Evolutionary conservation across 768 basidiomycete species (phyloP).

Genomic region (Serendipita vermifera): DNA sequence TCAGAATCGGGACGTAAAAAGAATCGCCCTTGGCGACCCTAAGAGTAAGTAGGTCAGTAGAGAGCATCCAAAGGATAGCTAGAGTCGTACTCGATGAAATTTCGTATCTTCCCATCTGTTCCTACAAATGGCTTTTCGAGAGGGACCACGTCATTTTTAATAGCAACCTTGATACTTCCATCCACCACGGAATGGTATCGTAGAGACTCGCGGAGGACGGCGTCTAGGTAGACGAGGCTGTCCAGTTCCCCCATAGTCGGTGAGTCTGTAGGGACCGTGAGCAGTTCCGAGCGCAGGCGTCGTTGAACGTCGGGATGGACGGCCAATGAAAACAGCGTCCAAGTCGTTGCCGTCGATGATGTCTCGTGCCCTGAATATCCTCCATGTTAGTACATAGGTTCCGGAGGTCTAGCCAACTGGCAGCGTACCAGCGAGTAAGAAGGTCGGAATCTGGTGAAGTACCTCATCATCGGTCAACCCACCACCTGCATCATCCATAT

Average conservation of each 20-base stretch:
- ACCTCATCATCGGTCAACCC: conserved; percentile 7
- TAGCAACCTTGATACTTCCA: neutral
- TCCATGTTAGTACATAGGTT: neutral
- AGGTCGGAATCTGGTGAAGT: conserved; percentile 14
- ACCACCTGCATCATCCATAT: conserved; percentile 28
- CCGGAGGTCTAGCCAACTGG: conserved; percentile 32
- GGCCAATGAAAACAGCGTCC: conserved; percentile 52
- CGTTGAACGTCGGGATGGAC: conserved; percentile 44
- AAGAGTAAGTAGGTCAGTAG: conserved; percentile 16
- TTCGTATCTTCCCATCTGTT: conserved; percentile 3
- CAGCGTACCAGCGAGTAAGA: conserved; percentile 34
- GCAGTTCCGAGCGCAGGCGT: conserved; percentile 48
- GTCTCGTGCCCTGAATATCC: conserved; percentile 36
- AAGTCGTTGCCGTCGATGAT: conserved; percentile 43
- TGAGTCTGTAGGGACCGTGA: neutral
- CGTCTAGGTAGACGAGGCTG: conserved; percentile 9
- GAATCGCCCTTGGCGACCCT: conserved; percentile 19
- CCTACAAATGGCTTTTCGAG: neutral
- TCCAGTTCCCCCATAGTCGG: conserved; percentile 4
- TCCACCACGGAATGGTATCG: neutral
- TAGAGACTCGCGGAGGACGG: conserved; percentile 10
- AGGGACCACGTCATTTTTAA: conserved; percentile 2
- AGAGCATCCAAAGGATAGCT: too few relatives aligned
- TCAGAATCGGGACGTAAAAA: conserved; percentile 23
- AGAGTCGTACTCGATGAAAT: conserved; percentile 6